Base-by-base conservation (phyloP, 2,329 filamentous ascomycete genomes). In the Alternaria incomplexa region DNA sequence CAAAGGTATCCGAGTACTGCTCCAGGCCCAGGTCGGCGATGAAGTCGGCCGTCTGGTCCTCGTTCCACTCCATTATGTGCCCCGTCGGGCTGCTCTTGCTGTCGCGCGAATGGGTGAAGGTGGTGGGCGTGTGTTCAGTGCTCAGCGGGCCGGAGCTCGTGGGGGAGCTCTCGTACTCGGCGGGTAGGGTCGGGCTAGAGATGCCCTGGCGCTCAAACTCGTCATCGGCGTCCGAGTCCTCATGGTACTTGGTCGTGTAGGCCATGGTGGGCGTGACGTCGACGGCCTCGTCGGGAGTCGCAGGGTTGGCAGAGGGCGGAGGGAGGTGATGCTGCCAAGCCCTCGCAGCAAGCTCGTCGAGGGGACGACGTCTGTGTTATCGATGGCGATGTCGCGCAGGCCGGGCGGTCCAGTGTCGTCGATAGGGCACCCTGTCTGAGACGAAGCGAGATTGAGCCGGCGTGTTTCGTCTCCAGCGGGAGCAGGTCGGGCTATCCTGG, bases 31-130 rank as follows among this genome's bases (percentile, higher is more conserved):
- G 87, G 64, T 89, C 89, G 59, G 89, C 87, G 70, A 97, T 88
- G 77, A 96, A 98, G 74, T 97, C 93, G 69, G 93, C 93, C 81
- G 92, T 94, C 81, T 98, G 93, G 63, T 96, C 93, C 15, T 89
- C 90, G 2, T 90, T 90, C 92, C 92, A 96, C 73, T 93, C 90
- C 30, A 89, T 89, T 71, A 95, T 91, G 75, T 91, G 88, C 51
- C 90, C 91, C 74, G 91, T 90, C 70, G 91, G 91, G 68, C 92
- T 84, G 57, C 87, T 84, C 79, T 91, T 89, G 75, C 85, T 86
- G 73, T 86, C 88, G 28, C 77, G 56, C 77, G 86, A 88, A 73
- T 91, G 89, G 68, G 88, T 89, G 73, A 91, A 92, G 54, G 90
- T 93, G 52, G 91, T 95, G 20, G 92, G 92, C 8, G 92, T 94